These are phyloP conservation scores for Tetracladium marchalianum DNA, from an alignment of 495 filamentous ascomycete species.

Conservation along the genomic window DNA sequence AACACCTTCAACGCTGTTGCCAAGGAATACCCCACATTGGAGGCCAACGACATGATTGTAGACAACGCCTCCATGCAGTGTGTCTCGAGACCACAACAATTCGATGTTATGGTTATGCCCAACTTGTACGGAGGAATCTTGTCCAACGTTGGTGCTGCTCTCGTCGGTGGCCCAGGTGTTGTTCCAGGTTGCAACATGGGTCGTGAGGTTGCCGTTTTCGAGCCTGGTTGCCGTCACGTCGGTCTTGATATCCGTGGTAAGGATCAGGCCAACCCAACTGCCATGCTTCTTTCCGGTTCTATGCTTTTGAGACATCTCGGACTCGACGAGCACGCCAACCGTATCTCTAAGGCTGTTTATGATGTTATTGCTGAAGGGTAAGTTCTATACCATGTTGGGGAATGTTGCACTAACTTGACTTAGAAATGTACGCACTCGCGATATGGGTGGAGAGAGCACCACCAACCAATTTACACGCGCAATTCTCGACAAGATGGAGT, in stretches of 20 bases:
- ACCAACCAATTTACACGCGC: conserved; percentile 94
- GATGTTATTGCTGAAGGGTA: conserved; percentile 91
- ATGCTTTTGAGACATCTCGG: conserved; percentile 97
- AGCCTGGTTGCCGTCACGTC: conserved; percentile 97
- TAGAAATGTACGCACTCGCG: conserved; percentile 75
- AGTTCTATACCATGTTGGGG: conserved; percentile 24
- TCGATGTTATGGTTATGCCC: conserved; percentile 99
- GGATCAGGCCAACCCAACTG: conserved; percentile 96
- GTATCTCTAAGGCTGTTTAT: conserved; percentile 95
- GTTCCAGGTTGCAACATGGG: conserved; percentile 99
- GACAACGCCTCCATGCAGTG: conserved; percentile 99
- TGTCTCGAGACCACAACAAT: conserved; percentile 91
- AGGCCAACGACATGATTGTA: conserved; percentile 98
- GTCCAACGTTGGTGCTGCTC: conserved; percentile 95
- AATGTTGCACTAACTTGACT: conserved; percentile 6
- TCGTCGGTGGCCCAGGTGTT: conserved; percentile 96
- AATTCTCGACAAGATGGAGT: conserved; percentile 89
- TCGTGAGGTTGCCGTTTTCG: conserved; percentile 94
- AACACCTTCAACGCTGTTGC: conserved; percentile 90
- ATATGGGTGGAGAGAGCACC: conserved; percentile 85
- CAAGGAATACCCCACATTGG: conserved; percentile 84
- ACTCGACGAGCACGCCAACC: conserved; percentile 93
- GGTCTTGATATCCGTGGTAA: conserved; percentile 99
- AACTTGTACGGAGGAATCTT: conserved; percentile 98
- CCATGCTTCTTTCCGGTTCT: conserved; percentile 83